These are phyloP conservation scores for Metschnikowia gruessii DNA, from an alignment of 805 yeast species.

Conservation along the genomic window DNA sequence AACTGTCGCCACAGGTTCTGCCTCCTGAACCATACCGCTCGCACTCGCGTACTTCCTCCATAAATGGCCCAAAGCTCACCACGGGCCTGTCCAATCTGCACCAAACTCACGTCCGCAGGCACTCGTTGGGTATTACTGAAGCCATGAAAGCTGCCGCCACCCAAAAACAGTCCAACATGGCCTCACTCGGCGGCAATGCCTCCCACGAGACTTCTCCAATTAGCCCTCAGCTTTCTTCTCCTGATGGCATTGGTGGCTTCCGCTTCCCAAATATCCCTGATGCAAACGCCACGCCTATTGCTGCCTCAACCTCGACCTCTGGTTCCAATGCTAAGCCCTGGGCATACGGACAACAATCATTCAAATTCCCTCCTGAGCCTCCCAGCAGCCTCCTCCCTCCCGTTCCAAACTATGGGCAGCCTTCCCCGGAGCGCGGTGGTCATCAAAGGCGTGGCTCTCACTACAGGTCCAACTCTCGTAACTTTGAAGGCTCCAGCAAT, in stretches of 20 bases:
- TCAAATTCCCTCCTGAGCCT: constrained; percentile 57
- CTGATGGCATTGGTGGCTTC: constrained; percentile 36
- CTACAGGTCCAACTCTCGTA: constrained; percentile 38
- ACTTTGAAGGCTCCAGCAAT: constrained; percentile 39
- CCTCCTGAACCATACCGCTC: constrained; percentile 28
- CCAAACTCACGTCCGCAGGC: constrained; percentile 84
- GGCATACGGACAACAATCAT: constrained; percentile 44
- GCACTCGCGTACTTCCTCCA: constrained; percentile 37
- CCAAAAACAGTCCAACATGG: constrained; percentile 52
- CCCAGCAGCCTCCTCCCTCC: constrained; percentile 47
- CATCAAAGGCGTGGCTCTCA: constrained; percentile 42
- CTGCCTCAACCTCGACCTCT: constrained; percentile 31
- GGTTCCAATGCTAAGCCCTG: constrained; percentile 24
- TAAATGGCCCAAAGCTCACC: constrained; percentile 32
- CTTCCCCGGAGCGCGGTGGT: constrained; percentile 38
- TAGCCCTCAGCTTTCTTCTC: constrained; percentile 11
- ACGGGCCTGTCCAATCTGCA: constrained; percentile 25
- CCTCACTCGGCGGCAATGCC: constrained; percentile 23
- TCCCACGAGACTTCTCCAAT: constrained; percentile 18
- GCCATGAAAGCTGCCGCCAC: constrained; percentile 97
- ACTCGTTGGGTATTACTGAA: constrained; percentile 85
- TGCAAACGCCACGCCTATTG: constrained; percentile 14
- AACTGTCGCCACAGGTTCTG: constrained; percentile 10
- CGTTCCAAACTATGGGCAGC: constrained; percentile 47
- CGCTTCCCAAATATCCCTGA: constrained; percentile 53